Base-by-base conservation (phyloP, 2,329 filamentous ascomycete genomes). In the Diaporthe batatas region DNA sequence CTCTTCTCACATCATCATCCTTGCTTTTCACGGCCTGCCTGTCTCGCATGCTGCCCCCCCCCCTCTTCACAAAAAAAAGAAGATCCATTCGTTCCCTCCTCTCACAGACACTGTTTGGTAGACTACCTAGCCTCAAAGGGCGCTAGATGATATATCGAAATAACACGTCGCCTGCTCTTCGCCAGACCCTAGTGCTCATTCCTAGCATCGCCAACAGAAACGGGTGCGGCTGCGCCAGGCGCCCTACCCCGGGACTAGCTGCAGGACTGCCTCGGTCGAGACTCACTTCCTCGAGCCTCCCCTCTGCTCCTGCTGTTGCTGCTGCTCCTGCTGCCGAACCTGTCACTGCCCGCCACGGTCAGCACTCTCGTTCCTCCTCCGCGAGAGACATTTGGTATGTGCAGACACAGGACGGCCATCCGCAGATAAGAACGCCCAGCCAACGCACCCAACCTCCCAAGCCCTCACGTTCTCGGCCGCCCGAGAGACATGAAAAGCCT, bases 81-180 rank as follows among this genome's bases (percentile, higher is more conserved):
- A n/a, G n/a, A n/a, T 21, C 5, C 16, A 23, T 54, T 57, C 58
- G 47, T 25, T 64, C 18, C 18, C 42, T 62, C 21, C 32, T 25
- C 32, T 29, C 23, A 42, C 21, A 51, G 36, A 54, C 12, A 51
- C 44, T 55, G 51, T 49, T 36, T 49, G 39, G 36, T 42, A 71
- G 54, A 53, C 25, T 49, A 36, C 49, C 44, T 51, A n/a, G n/a
- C 62, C 44, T 53, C 32, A 12, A 53, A 44, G 64, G 69, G 54
- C 47, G 47, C 59, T 74, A 73, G 71, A 74, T 74, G 71, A 68
- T 57, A 74, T 68, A 64, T 68, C 58, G 47, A 51, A 68, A 64
- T 49, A 32, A 58, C 67, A 25, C 57, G 42, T 57, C 55, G 32
- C 34, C 23, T 67, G 39, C 59, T 58, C 67, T 36, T 72, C 39